These are phyloP conservation scores for Delphinella strobiligena DNA, from an alignment of 2,329 filamentous ascomycete species.

Conservation along the genomic window DNA sequence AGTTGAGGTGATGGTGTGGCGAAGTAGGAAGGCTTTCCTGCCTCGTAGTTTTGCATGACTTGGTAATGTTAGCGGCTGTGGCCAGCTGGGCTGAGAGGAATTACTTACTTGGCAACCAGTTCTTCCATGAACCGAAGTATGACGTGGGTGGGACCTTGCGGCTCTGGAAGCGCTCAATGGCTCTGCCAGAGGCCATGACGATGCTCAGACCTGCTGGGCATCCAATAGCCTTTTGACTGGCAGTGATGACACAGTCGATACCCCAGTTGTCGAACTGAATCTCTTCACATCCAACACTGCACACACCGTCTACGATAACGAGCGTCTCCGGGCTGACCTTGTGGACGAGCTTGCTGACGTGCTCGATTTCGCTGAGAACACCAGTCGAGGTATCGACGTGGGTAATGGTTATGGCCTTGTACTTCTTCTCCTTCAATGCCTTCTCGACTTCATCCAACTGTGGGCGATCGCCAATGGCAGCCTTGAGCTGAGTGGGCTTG, in stretches of 20 bases:
- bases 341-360: slow-evolving; percentile 70
- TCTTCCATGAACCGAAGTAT: slow-evolving; percentile 95
- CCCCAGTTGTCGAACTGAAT: slow-evolving; percentile 93
- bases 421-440: slow-evolving; percentile 78
- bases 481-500: slow-evolving; percentile 79
- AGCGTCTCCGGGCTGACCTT: slow-evolving; percentile 83
- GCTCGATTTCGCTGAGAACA: slow-evolving; percentile 82
- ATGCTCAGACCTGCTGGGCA: slow-evolving; percentile 91
- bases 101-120: slow-evolving; percentile 77
- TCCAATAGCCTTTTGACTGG: slow-evolving; percentile 93
- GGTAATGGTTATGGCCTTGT: slow-evolving; percentile 89
- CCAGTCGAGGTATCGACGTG: slow-evolving; percentile 97
- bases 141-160: slow-evolving; percentile 72
- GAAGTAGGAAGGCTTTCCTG: slow-evolving; percentile 95
- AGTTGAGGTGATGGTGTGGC: slow-evolving; percentile 93
- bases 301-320: slow-evolving; percentile 88
- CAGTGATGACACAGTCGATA: slow-evolving; percentile 84
- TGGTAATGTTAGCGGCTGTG: slow-evolving; percentile 1
- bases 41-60: slow-evolving; percentile 99
- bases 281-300: slow-evolving; percentile 92
- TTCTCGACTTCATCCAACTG: slow-evolving; percentile 79
- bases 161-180: slow-evolving; percentile 66
- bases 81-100: neutral
- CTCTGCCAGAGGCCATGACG: slow-evolving; percentile 81
- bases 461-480: slow-evolving; percentile 75